phyloP scores from a whole-genome alignment of 441 rosid species.

The Adansonia rubrostipa region DNA sequence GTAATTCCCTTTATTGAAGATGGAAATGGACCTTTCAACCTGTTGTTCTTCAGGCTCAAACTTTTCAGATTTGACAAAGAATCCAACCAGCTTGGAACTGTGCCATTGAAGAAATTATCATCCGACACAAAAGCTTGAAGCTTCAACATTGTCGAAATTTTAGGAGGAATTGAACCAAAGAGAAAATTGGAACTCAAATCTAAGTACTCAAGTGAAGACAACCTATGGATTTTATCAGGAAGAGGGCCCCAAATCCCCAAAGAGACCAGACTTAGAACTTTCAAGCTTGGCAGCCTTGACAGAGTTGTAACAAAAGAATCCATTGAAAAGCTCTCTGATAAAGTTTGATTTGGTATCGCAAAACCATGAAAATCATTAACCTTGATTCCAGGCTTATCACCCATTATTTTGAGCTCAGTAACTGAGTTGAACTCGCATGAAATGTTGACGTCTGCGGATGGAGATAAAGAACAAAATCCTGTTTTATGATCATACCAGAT shows the following conservation, averaged over 20 bases:
- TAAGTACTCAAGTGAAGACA: conserved; percentile 68
- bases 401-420: conserved; percentile 79
- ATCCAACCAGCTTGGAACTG: conserved; percentile 66
- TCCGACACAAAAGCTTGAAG: conserved; percentile 72
- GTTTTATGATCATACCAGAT: conserved; percentile 62
- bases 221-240: conserved; percentile 82
- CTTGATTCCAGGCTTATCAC: conserved; percentile 63
- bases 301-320: conserved; percentile 85
- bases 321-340: conserved; percentile 69
- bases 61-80: conserved; percentile 63
- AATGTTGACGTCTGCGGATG: conserved; percentile 63
- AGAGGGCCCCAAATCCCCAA: conserved; percentile 90
- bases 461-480: conserved; percentile 63
- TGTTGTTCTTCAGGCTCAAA: conserved; percentile 68
- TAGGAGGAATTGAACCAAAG: conserved; percentile 71
- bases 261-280: conserved; percentile 74
- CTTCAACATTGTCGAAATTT: conserved; percentile 70
- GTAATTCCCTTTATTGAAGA: conserved; percentile 58
- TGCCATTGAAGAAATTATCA: conserved; percentile 74
- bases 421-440: conserved; percentile 61
- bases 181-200: conserved; percentile 91
- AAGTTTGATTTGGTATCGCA: conserved; percentile 65
- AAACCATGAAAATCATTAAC: conserved; percentile 55
- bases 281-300: conserved; percentile 80
- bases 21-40: conserved; percentile 72